Evolutionary conservation across 2,329 filamentous ascomycete species (phyloP).

Genomic region (Lojkania enalia): DNA sequence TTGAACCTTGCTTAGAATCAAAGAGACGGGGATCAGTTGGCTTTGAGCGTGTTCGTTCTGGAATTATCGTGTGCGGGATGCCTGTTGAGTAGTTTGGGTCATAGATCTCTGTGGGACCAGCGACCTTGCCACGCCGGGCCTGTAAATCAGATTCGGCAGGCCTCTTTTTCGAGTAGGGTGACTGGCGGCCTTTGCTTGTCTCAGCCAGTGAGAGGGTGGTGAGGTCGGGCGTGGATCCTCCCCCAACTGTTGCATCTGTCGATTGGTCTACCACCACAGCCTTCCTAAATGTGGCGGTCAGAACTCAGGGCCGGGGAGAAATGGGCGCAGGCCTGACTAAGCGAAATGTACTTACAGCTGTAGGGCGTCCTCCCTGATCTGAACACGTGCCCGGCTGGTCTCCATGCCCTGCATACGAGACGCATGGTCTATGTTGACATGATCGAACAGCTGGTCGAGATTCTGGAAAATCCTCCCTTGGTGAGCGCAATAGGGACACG

Average conservation of each 20-base stretch:
- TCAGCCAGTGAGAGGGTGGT: conserved; percentile 30
- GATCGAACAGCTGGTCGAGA: conserved; percentile 27
- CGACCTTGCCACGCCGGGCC: conserved; percentile 29
- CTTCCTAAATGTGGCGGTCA: conserved; percentile 20
- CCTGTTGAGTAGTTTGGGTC: conserved; percentile 34
- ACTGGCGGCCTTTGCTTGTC: conserved; percentile 21
- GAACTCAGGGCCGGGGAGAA: conserved; percentile 4
- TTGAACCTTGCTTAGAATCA: conserved; percentile 20
- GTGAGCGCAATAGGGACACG: conserved; percentile 36
- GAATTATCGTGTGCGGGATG: conserved; percentile 17
- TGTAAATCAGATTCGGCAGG: conserved; percentile 32
- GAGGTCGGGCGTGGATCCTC: conserved; percentile 35
- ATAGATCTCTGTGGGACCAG: conserved; percentile 24
- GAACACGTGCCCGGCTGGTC: conserved; percentile 23
- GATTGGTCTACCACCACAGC: conserved; percentile 21
- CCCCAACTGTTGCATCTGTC: conserved; percentile 31
- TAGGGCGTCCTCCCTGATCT: conserved; percentile 26
- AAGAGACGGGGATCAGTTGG: conserved; percentile 24
- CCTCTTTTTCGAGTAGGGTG: conserved; percentile 32
- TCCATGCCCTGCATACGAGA: conserved; percentile 22
- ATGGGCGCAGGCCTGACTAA: conserved; percentile 3
- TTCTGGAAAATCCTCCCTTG: conserved; percentile 34
- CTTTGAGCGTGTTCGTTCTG: conserved; percentile 23
- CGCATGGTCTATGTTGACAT: conserved; percentile 34
- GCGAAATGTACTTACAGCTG: conserved; percentile 24